Percentiles rank a stretch among this genome's conserved stretches.
phyloP scores from a whole-genome alignment of 2,329 filamentous ascomycete genomes.

The Coleophoma crateriformis region DNA sequence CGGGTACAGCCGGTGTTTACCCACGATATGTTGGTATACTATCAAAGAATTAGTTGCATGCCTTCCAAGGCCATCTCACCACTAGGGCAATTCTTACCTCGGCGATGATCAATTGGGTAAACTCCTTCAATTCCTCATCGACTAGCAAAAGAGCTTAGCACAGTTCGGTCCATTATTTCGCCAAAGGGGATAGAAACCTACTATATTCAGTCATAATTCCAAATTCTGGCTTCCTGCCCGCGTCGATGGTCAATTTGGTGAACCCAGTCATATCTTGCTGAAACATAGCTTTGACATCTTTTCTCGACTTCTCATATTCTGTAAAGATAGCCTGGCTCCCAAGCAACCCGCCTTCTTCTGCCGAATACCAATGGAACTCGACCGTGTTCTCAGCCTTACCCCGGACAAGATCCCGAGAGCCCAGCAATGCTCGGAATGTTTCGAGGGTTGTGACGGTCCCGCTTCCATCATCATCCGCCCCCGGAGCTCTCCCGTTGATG shows the following conservation, averaged over 20 bases:
- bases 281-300: constrained; percentile 86
- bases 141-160: constrained; percentile 38
- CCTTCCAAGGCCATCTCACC: not conserved
- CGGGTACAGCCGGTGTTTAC: constrained; percentile 82
- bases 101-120: constrained; percentile 81
- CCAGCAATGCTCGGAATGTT: constrained; percentile 72
- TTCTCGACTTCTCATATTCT: constrained; percentile 63
- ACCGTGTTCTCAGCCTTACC: constrained; percentile 77
- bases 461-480: constrained; percentile 87
- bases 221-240: constrained; percentile 50
- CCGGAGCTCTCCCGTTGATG: constrained; percentile 43
- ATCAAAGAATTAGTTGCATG: not conserved
- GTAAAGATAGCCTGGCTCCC: constrained; percentile 85
- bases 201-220: constrained; percentile 7
- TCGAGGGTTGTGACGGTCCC: constrained; percentile 92
- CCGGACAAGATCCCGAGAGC: constrained; percentile 57
- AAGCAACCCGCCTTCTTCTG: constrained; percentile 78
- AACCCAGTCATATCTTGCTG: constrained; percentile 97
- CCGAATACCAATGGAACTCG: constrained; percentile 94
- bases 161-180: no score
- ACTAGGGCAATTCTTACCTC: constrained; percentile 17
- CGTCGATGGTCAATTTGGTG: constrained; percentile 71
- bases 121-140: constrained; percentile 69
- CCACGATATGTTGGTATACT: constrained; percentile 81
- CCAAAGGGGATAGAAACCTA: not conserved